Evolutionary conservation across 495 filamentous ascomycete species (phyloP).

Genomic region (Immersiella caudata): DNA sequence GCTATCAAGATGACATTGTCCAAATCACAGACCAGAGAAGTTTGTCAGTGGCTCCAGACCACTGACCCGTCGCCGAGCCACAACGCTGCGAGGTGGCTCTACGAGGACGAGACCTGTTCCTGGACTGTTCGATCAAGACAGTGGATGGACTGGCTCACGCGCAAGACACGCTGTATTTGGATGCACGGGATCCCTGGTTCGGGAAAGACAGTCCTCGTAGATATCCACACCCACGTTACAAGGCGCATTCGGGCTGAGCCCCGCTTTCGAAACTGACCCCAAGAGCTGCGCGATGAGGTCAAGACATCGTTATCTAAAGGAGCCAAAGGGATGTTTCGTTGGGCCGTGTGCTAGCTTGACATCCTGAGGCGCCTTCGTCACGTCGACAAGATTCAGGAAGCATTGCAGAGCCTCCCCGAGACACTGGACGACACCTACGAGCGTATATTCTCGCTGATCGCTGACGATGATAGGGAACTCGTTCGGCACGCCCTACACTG

Average conservation of each 20-base stretch:
- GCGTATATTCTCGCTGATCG: slow-evolving; percentile 38
- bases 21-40: background rate
- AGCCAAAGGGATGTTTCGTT: slow-evolving; percentile 50
- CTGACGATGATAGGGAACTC: slow-evolving; percentile 24
- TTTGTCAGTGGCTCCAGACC: slow-evolving; percentile 11
- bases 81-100: slow-evolving; percentile 19
- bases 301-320: background rate
- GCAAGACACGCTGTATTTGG: slow-evolving; percentile 44
- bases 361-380: slow-evolving; percentile 33
- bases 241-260: no score
- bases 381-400: slow-evolving; percentile 25
- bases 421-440: slow-evolving; percentile 47
- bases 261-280: slow-evolving; percentile 28
- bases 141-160: no score
- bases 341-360: slow-evolving; percentile 50
- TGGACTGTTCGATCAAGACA: no score
- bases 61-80: slow-evolving; percentile 27
- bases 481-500: slow-evolving; percentile 20
- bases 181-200: slow-evolving; percentile 48
- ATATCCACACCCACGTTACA: no score
- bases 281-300: slow-evolving; percentile 12
- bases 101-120: slow-evolving; percentile 32
- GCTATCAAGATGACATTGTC: no score
- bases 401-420: slow-evolving; percentile 41
- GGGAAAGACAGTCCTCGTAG: slow-evolving; percentile 50